Evolutionary conservation across 306 rosid genomes (phyloP).

Genomic region (Luffa aegyptiaca): DNA sequence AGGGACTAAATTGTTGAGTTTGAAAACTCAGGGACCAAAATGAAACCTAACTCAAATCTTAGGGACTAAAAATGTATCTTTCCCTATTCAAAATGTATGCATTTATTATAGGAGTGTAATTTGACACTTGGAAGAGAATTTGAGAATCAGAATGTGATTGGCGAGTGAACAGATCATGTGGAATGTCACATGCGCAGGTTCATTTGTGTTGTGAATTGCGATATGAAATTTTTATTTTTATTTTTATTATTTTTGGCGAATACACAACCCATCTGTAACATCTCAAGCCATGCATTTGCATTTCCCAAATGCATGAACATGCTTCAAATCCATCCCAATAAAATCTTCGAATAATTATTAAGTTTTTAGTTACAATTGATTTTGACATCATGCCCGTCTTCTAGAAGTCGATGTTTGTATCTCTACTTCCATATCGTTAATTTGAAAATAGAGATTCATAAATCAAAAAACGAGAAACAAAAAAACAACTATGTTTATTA

Average conservation of each 20-base stretch:
- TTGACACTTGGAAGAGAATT: neutral
- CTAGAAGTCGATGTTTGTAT: no score
- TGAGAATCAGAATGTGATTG: neutral
- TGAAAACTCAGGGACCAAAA: no score
- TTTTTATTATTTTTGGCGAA: neutral
- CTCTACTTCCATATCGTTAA: no score
- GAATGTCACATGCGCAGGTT: neutral
- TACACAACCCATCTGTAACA: neutral
- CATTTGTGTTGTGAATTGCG: neutral
- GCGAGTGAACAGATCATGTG: neutral
- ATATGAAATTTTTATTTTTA: neutral
- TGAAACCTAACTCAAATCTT: no score
- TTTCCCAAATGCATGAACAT: neutral
- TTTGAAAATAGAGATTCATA: no score
- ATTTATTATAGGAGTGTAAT: neutral
- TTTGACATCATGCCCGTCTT: no score
- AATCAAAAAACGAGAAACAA: no score
- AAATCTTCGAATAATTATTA: no score
- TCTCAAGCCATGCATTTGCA: neutral
- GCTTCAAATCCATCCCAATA: neutral
- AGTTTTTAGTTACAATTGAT: no score
- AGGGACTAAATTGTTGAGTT: no score
- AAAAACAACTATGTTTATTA: no score
- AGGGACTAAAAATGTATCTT: no score
- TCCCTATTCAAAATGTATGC: neutral